These are phyloP conservation scores for Cryptomeria japonica DNA, from an alignment of 75 land plant species.

Conservation along the genomic window DNA sequence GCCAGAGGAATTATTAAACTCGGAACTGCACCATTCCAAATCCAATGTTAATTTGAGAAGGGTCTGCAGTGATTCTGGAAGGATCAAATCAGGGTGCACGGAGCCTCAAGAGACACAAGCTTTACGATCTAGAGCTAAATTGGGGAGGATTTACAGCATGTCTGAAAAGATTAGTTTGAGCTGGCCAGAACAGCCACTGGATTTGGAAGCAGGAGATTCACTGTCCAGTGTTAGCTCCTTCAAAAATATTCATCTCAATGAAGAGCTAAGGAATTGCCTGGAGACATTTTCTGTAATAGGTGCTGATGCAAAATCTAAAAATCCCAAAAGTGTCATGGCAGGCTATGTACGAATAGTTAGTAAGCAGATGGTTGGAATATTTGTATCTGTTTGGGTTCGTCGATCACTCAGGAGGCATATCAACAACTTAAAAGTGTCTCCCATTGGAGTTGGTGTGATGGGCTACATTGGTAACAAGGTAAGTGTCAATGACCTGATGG, in stretches of 20 bases:
- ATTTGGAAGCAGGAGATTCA: constrained; percentile 33
- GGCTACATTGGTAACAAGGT: constrained; percentile 98
- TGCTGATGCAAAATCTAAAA: constrained; percentile 29
- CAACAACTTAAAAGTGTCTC: constrained; percentile 83
- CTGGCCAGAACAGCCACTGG: constrained; percentile 73
- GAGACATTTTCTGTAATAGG: constrained; percentile 21
- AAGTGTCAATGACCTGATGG: constrained; percentile 12
- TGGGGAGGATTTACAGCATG: constrained; percentile 41
- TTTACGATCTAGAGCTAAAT: constrained; percentile 14
- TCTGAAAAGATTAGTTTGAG: constrained; percentile 57
- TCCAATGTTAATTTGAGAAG: constrained; percentile 35
- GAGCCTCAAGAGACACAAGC: constrained; percentile 17
- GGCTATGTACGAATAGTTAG: constrained; percentile 78
- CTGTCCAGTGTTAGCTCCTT: constrained; percentile 39
- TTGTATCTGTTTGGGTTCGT: constrained; percentile 83
- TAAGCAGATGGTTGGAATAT: constrained; percentile 98
- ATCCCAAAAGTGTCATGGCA: constrained; percentile 25
- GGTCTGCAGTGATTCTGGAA: constrained; percentile 41
- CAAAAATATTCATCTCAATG: constrained; percentile 22
- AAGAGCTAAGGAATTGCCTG: constrained; percentile 14
- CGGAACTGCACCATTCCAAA: constrained; percentile 20
- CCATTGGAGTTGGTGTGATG: constrained; percentile 94
- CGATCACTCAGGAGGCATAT: constrained; percentile 68
- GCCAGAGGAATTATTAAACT: constrained; percentile 50
- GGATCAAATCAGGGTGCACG: constrained; percentile 23